A percentile compares a stretch with the other conserved stretches of the same genome.
phyloP scores from a whole-genome alignment of 805 yeast genomes.

The Saturnispora bothae region DNA sequence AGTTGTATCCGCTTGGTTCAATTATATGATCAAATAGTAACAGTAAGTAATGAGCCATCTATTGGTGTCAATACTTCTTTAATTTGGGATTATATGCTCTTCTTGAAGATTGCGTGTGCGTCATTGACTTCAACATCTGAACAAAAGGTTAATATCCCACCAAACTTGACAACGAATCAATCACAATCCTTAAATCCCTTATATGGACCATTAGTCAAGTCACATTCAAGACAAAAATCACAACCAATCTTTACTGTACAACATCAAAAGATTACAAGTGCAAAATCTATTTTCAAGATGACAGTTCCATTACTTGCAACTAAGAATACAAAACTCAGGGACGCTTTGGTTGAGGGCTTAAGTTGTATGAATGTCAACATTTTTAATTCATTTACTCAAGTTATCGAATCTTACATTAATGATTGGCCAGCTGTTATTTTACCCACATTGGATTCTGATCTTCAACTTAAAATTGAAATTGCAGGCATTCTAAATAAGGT shows the following conservation, averaged over 20 bases:
- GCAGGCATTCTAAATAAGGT: slow-evolving; percentile 64
- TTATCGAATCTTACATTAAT: slow-evolving; percentile 49
- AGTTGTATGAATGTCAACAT: slow-evolving; percentile 87
- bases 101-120: slow-evolving; percentile 82
- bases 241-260: slow-evolving; percentile 74
- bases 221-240: slow-evolving; percentile 67
- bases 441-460: slow-evolving; percentile 12
- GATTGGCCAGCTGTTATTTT: slow-evolving; percentile 40
- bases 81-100: slow-evolving; percentile 44
- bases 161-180: slow-evolving; percentile 12
- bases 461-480: slow-evolving; percentile 53
- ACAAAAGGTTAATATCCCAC: slow-evolving; percentile 55
- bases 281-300: slow-evolving; percentile 79
- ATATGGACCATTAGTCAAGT: slow-evolving; percentile 37
- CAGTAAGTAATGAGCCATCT: slow-evolving; percentile 36
- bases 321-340: slow-evolving; percentile 58
- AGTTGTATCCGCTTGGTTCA: slow-evolving; percentile 86
- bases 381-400: slow-evolving; percentile 71
- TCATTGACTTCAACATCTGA: slow-evolving; percentile 85
- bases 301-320: slow-evolving; percentile 72
- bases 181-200: slow-evolving; percentile 13
- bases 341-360: slow-evolving; percentile 81
- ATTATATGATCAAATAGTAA: slow-evolving; percentile 58
- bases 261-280: slow-evolving; percentile 87
- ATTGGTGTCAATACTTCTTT: slow-evolving; percentile 19